Conservation (phyloP, 208 protist genomes). For the Wallacemonas sp. region DNA sequence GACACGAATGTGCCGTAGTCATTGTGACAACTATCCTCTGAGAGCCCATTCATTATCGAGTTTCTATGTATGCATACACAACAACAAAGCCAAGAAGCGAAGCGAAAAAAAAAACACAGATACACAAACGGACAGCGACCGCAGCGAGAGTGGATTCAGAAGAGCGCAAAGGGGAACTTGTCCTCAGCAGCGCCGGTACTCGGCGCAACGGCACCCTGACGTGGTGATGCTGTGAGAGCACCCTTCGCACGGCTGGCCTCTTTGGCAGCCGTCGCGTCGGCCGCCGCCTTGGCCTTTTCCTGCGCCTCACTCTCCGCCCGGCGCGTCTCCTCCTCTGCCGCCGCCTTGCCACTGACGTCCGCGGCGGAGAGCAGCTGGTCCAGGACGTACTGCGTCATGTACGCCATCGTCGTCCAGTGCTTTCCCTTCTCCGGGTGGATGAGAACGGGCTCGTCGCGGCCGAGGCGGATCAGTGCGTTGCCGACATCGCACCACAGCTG, state of each 20-base stretch:
- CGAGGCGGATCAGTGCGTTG: slow-evolving; percentile 42
- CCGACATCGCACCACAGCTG: slow-evolving; percentile 76
- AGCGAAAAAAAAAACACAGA: slow-evolving; percentile 6
- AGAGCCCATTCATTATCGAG: too few relatives aligned
- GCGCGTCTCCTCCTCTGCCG: not conserved
- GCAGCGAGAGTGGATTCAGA: too few relatives aligned
- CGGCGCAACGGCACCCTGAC: not conserved
- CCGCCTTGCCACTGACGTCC: slow-evolving; percentile 18
- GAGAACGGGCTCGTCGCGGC: slow-evolving; percentile 38
- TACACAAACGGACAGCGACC: not conserved
- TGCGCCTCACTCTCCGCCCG: not conserved
- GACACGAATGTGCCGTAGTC: too few relatives aligned
- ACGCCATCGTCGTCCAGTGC: slow-evolving; percentile 50
- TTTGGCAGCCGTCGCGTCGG: not conserved
- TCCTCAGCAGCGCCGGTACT: not conserved
- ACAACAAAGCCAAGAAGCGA: not conserved
- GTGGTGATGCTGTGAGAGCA: not conserved
- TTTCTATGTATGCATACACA: too few relatives aligned
- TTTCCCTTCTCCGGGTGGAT: slow-evolving; percentile 46
- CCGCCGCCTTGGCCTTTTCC: not conserved
- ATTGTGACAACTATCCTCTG: too few relatives aligned
- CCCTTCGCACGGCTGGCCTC: not conserved
- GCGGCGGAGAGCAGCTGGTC: slow-evolving; percentile 56
- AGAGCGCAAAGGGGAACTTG: slow-evolving; percentile 5
- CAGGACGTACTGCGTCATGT: slow-evolving; percentile 57